Percentiles rank a stretch among this genome's conserved stretches.
phyloP scores from a whole-genome alignment of 73 alveolate species.

The Paramecium biaurelia region DNA sequence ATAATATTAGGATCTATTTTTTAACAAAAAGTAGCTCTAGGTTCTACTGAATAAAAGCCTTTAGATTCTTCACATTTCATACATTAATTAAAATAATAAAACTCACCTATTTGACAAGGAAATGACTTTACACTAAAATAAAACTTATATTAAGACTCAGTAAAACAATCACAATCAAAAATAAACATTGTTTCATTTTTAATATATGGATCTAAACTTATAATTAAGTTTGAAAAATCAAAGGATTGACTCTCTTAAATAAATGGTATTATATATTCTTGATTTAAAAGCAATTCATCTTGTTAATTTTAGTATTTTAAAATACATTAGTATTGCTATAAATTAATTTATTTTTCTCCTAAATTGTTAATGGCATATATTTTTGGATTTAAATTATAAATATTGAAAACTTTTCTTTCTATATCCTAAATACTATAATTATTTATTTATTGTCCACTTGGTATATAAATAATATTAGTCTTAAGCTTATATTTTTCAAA shows the following conservation, averaged over 20 bases:
- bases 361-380: background rate
- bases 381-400: background rate
- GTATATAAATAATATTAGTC: background rate
- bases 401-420: background rate
- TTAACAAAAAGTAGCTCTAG: background rate
- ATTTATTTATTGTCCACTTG: background rate
- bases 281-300: background rate
- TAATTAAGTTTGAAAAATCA: background rate
- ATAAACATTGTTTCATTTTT: background rate
- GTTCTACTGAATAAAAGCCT: background rate
- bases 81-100: background rate
- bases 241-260: background rate
- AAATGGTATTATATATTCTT: background rate
- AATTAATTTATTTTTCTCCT: background rate
- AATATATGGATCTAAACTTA: background rate
- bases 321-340: background rate
- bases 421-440: background rate
- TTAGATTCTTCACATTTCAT: background rate
- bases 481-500: background rate
- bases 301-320: background rate
- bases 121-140: background rate
- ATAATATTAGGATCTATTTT: background rate
- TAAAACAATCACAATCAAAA: background rate
- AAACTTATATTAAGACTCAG: background rate
- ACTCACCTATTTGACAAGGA: background rate